Evolutionary conservation across 2,329 filamentous ascomycete species (phyloP).

Genomic region (Leptographium radiaticola): DNA sequence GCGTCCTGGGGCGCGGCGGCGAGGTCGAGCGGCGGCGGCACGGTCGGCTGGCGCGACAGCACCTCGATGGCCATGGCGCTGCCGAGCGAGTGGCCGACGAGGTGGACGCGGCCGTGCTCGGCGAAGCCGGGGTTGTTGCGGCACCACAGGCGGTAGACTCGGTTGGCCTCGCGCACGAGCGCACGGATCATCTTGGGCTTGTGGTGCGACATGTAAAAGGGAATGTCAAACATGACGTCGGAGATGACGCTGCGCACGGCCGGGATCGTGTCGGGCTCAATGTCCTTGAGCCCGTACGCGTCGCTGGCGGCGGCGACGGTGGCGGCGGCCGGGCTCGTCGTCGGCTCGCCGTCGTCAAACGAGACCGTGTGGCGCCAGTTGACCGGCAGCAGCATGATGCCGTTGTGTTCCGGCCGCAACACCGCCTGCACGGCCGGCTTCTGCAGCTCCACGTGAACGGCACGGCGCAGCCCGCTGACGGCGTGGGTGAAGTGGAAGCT

Average conservation of each 20-base stretch:
- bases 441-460: constrained; percentile 72
- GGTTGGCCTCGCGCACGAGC: constrained; percentile 79
- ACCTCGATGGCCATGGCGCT: constrained; percentile 92
- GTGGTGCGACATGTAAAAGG: constrained; percentile 93
- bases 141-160: constrained; percentile 93
- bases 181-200: constrained; percentile 90
- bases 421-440: constrained; percentile 61
- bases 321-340: not conserved
- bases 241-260: constrained; percentile 89
- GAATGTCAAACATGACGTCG: constrained; percentile 96
- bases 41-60: constrained; percentile 75
- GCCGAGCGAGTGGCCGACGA: constrained; percentile 87
- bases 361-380: constrained; percentile 89
- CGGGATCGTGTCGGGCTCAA: constrained; percentile 81
- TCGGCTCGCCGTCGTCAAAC: constrained; percentile 60
- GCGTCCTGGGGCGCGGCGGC: constrained; percentile 30
- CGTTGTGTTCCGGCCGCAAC: constrained; percentile 65
- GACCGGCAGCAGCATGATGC: constrained; percentile 84
- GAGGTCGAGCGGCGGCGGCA: constrained; percentile 39
- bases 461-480: constrained; percentile 78
- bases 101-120: constrained; percentile 69
- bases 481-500: constrained; percentile 96
- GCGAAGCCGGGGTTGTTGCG: constrained; percentile 81
- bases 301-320: constrained; percentile 39
- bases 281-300: constrained; percentile 63